Evolutionary conservation across 2,329 filamentous ascomycete species (phyloP).

Genomic region (Penicillium sp.): DNA sequence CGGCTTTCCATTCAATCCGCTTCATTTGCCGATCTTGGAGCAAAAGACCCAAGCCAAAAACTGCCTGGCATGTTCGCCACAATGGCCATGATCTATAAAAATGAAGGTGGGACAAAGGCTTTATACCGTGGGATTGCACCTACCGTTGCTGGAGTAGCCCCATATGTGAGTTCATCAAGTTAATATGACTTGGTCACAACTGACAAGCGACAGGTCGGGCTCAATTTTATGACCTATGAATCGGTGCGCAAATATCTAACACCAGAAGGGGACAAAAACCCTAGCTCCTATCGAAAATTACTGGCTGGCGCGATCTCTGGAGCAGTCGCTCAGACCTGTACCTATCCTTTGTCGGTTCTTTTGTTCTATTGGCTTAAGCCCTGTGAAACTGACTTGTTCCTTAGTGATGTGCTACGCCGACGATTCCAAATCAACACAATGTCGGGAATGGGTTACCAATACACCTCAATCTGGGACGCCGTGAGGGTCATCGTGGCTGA

Average conservation of each 20-base stretch:
- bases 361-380: not conserved
- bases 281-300: slow-evolving; percentile 75
- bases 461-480: slow-evolving; percentile 82
- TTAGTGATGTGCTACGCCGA: slow-evolving; percentile 82
- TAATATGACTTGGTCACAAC: not conserved
- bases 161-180: slow-evolving; percentile 64
- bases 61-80: slow-evolving; percentile 92
- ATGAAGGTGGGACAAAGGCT: slow-evolving; percentile 78
- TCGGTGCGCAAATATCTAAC: slow-evolving; percentile 80
- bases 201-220: slow-evolving; percentile 64
- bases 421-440: slow-evolving; percentile 99
- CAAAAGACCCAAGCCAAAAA: slow-evolving; percentile 57
- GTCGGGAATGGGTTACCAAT: slow-evolving; percentile 96
- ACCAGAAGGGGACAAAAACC: slow-evolving; percentile 81
- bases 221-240: slow-evolving; percentile 99
- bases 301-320: slow-evolving; percentile 91
- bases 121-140: slow-evolving; percentile 94
- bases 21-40: slow-evolving; percentile 78
- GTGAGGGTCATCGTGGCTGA: slow-evolving; percentile 76
- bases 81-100: slow-evolving; percentile 79
- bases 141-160: slow-evolving; percentile 91
- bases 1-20: slow-evolving; percentile 94
- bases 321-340: slow-evolving; percentile 93
- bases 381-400: slow-evolving; percentile 9
- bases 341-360: slow-evolving; percentile 83